These are phyloP conservation scores for Fusarium buxicola DNA, from an alignment of 2,329 filamentous ascomycete species.

Conservation along the genomic window DNA sequence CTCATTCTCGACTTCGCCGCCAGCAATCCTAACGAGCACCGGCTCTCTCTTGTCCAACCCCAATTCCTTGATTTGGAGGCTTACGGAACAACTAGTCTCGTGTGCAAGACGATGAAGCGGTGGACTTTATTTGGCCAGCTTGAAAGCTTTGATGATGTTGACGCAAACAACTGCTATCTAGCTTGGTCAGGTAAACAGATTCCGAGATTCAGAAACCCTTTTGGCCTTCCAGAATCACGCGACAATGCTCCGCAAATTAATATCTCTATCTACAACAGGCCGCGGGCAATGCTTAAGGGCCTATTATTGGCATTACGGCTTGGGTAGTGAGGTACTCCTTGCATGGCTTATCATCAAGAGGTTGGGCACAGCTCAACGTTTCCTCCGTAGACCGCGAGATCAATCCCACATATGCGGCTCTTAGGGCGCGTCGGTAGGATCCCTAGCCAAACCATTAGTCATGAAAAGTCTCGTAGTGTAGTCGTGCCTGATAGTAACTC, in stretches of 20 bases:
- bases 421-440: constrained; percentile 47
- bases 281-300: too few species aligned
- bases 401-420: neutral
- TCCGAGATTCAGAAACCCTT: neutral
- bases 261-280: neutral
- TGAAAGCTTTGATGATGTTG: too few species aligned
- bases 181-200: too few species aligned
- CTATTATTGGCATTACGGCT: too few species aligned
- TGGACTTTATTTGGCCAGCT: neutral
- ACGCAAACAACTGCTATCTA: too few species aligned
- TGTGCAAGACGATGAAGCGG: neutral
- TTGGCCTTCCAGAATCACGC: neutral
- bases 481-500: neutral
- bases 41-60: neutral
- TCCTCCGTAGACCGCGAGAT: too few species aligned
- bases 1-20: neutral
- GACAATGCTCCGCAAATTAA: neutral
- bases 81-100: rapidly evolving
- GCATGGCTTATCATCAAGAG: constrained; percentile 41
- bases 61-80: rapidly evolving
- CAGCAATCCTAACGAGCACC: rapidly evolving
- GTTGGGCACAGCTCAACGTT: too few species aligned
- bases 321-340: too few species aligned
- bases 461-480: rapidly evolving
- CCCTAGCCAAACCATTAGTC: constrained; percentile 38